These are phyloP conservation scores for Tillandsia fasciculata DNA, from an alignment of 176 grass and related monocot genomes.

Conservation along the genomic window DNA sequence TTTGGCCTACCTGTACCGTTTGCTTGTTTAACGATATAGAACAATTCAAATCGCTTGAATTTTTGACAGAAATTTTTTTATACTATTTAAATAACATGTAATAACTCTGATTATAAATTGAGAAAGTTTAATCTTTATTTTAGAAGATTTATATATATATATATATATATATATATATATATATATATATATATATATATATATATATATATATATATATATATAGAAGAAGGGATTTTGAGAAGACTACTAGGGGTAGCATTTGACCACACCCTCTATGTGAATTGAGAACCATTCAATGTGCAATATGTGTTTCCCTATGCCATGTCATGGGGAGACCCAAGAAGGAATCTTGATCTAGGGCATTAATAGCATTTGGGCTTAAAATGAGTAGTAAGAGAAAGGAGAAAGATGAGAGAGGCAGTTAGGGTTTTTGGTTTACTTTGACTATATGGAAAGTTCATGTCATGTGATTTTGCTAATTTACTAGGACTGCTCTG, in stretches of 20 bases:
- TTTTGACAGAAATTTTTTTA: too few relatives aligned
- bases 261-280: slow-evolving; percentile 14
- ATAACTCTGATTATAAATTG: too few relatives aligned
- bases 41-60: too few relatives aligned
- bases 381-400: not conserved
- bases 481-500: slow-evolving; percentile 1
- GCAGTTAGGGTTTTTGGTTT: slow-evolving; percentile 1
- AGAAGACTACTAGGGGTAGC: not conserved
- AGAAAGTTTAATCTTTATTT: too few relatives aligned
- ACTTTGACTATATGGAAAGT: not conserved
- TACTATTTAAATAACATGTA: too few relatives aligned
- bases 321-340: slow-evolving; percentile 15
- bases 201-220: too few relatives aligned
- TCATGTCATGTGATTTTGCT: not conserved
- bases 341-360: slow-evolving; percentile 36
- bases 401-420: not conserved
- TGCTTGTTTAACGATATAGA: too few relatives aligned
- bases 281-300: slow-evolving; percentile 21
- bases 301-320: slow-evolving; percentile 8
- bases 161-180: too few relatives aligned
- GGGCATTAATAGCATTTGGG: not conserved
- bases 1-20: too few relatives aligned
- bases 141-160: too few relatives aligned
- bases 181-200: too few relatives aligned
- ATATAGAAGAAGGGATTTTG: not conserved